Evolutionary conservation across 306 rosid genomes (phyloP).

Genomic region (Vigna trinervia): DNA sequence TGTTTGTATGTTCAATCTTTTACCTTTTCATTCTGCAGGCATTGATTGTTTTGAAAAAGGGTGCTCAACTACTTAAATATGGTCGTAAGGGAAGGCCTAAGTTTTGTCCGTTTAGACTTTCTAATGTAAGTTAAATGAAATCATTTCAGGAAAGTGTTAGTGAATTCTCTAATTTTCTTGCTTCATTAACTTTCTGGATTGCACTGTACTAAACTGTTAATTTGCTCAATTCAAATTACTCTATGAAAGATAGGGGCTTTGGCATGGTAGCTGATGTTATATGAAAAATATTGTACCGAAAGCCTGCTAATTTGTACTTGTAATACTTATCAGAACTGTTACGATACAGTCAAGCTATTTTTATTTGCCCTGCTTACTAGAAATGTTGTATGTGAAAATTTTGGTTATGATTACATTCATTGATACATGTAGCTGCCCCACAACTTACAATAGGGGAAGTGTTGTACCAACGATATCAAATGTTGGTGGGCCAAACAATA

Average conservation of each 20-base stretch:
- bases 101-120: conserved; percentile 95
- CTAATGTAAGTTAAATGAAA: conserved; percentile 68
- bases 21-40: conserved; percentile 64
- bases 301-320: conserved; percentile 23
- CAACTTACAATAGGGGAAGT: not conserved
- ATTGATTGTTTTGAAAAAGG: conserved; percentile 86
- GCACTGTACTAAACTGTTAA: conserved; percentile 15
- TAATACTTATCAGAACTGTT: conserved; percentile 13
- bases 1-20: conserved; percentile 26
- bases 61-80: conserved; percentile 93
- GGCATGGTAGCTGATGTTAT: conserved; percentile 34
- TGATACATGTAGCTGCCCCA: conserved; percentile 21
- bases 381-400: conserved; percentile 17
- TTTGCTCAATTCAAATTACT: conserved; percentile 19
- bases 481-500: conserved; percentile 11
- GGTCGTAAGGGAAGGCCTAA: conserved; percentile 99
- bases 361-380: not conserved
- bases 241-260: not conserved
- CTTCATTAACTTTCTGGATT: conserved; percentile 11
- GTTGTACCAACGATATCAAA: conserved; percentile 36
- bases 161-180: conserved; percentile 26
- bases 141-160: conserved; percentile 28
- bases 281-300: conserved; percentile 1
- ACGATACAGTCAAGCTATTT: conserved; percentile 1
- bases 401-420: not conserved